Conservation (phyloP, 495 filamentous ascomycete species). For the Penicillium cinerascens region DNA sequence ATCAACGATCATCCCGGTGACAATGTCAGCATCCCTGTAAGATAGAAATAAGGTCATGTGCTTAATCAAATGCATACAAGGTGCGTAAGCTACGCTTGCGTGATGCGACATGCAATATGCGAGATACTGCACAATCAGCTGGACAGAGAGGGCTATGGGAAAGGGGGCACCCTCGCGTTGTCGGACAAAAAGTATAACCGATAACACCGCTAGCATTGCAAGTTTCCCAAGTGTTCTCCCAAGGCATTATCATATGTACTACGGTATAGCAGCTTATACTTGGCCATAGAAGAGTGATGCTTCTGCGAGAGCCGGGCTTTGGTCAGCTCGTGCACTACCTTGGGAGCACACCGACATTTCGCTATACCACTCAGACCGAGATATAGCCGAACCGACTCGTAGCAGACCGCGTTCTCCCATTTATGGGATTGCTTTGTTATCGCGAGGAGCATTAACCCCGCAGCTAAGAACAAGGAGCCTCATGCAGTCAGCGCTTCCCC, state of each 20-base stretch:
- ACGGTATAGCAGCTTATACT: not conserved
- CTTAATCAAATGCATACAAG: slow-evolving; percentile 2
- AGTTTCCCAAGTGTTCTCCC: no score
- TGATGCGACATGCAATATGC: slow-evolving; percentile 15
- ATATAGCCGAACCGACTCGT: slow-evolving; percentile 4
- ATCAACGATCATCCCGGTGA: not conserved
- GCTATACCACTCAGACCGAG: not conserved
- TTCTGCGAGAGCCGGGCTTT: not conserved
- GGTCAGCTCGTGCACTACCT: not conserved
- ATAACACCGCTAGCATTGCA: not conserved
- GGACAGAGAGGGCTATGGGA: not conserved
- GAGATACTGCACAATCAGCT: slow-evolving; percentile 16
- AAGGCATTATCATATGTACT: not conserved
- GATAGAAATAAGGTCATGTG: slow-evolving; percentile 14
- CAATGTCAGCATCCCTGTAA: slow-evolving; percentile 17
- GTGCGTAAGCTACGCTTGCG: slow-evolving; percentile 1
- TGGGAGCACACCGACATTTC: slow-evolving; percentile 10
- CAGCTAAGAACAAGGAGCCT: slow-evolving; percentile 10
- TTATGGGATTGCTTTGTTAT: slow-evolving; percentile 3
- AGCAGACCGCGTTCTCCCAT: not conserved
- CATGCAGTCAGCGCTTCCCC: slow-evolving; percentile 8
- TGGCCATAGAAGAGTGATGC: not conserved
- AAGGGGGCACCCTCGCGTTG: not conserved
- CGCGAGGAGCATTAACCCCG: slow-evolving; percentile 2
- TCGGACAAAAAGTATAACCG: not conserved